Evolutionary conservation across 208 protist species (phyloP).

Genomic region (Strigomonas culicis): DNA sequence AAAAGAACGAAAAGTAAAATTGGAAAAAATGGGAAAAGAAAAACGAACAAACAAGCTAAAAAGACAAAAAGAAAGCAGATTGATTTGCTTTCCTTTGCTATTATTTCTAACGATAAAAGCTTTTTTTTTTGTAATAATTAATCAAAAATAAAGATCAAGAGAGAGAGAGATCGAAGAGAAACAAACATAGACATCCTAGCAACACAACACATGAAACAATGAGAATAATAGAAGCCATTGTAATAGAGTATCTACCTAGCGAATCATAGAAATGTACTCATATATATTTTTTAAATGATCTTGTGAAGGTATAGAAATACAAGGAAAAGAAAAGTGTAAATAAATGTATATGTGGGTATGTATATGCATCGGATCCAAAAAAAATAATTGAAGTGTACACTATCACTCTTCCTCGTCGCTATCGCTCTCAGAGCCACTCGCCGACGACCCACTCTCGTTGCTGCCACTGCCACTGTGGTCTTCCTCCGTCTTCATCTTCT

Average conservation of each 20-base stretch:
- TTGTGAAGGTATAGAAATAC: not conserved
- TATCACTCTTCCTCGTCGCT: not conserved
- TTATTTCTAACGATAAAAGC: not conserved
- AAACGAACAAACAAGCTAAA: conserved; percentile 9
- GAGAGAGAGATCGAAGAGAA: conserved; percentile 2
- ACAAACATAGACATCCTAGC: not conserved
- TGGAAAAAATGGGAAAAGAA: conserved; percentile 5
- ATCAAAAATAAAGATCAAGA: conserved; percentile 1
- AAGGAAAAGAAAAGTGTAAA: not conserved
- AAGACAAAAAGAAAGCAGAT: conserved; percentile 8
- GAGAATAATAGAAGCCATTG: not conserved
- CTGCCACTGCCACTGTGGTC: conserved; percentile 7
- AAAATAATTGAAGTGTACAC: not conserved
- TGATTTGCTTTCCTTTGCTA: conserved; percentile 3
- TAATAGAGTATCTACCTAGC: not conserved
- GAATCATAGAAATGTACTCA: not conserved
- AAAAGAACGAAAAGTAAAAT: not conserved
- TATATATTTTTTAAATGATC: not conserved
- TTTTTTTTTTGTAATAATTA: not conserved
- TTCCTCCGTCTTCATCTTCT: not conserved
- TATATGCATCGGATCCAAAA: not conserved
- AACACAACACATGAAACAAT: not conserved
- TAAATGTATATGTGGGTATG: not conserved
- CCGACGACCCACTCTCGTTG: not conserved
- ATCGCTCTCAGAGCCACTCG: not conserved